Evolutionary conservation across 495 filamentous ascomycete species (phyloP), one percentile per base, ranked within the genome.

Genomic region (Penicillium crystallinum): DNA sequence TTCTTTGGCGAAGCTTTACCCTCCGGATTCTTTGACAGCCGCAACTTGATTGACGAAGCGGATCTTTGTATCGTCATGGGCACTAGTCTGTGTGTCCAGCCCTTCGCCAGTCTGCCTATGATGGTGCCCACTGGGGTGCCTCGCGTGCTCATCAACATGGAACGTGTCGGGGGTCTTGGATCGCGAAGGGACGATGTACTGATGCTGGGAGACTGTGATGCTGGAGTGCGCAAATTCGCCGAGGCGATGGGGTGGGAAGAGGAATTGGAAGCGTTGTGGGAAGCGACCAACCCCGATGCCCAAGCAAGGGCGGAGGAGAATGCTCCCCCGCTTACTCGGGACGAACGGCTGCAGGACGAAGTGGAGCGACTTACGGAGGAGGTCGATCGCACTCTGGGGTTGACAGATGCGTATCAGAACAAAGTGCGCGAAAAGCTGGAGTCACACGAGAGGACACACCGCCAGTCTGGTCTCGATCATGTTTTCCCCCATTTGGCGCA

Each of bases 1-100:
- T 98, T 98, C 71, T 98, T 97, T 60, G 93, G 92, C 39, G 93
- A 98, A 70, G 74, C 81, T 21, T 71, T 98, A 23, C 95, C 93
- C 0, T 65, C 66, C 9, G 60, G 65, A 0, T 98, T 97, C 66
- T 83, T 85, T 58, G 56, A 67, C 3, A 87, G 83, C 52, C 70
- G 73, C 18, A 51, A 59, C 19, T 57, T 86, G 15, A 79, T 82
- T 1, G 69, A 59, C 14, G 63, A 75, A 53, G 89, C 91, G 3
- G 92, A 97, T 66, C 69, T 97, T 25, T 82, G 84, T 43, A 86
- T 98, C 34, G 78, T 98, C 34, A 89, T 97, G 82, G 93, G 93
- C 2, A 96, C 92, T 6, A 96, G 90, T 63, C 68, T 98, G 50
- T 79, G 76, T 7, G 93, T 98, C 18, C 86, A 91, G 48, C 95